Percentiles rank a stretch among this genome's conserved stretches.
Conservation (phyloP, 768 basidiomycete genomes). For the Naganishia vaughanmartiniae region DNA sequence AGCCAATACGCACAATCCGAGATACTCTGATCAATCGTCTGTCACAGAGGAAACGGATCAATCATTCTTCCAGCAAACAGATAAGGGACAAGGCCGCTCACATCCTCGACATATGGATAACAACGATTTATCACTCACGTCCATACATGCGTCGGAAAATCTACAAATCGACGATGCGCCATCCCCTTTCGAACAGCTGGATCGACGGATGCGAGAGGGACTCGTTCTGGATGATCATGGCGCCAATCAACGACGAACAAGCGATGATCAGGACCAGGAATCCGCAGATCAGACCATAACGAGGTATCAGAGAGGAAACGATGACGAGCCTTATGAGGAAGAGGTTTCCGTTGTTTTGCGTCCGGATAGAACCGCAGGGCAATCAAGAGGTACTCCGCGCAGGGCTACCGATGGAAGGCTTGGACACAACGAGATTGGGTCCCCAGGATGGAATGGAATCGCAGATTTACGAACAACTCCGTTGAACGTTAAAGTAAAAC, state of each 20-base stretch:
- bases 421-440: conserved; percentile 4
- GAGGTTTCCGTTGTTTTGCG: conserved; percentile 30
- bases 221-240: no score
- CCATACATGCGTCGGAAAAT: conserved; percentile 4
- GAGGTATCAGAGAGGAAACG: conserved; percentile 33
- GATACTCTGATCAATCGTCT: conserved; percentile 18
- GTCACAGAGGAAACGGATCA: background rate
- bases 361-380: background rate
- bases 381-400: conserved; percentile 5
- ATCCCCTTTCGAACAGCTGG: conserved; percentile 16
- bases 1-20: background rate
- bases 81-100: background rate
- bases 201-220: conserved; percentile 15
- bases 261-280: background rate
- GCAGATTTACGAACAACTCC: conserved; percentile 63
- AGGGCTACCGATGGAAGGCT: background rate
- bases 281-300: conserved; percentile 32
- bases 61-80: background rate
- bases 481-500: conserved; percentile 57
- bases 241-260: no score
- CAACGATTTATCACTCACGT: conserved; percentile 1
- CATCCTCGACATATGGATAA: background rate
- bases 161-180: conserved; percentile 17
- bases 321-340: conserved; percentile 34
- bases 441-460: conserved; percentile 64